Conservation (phyloP, 371 early-diverging fungal species). For the Nematocida sp. region DNA sequence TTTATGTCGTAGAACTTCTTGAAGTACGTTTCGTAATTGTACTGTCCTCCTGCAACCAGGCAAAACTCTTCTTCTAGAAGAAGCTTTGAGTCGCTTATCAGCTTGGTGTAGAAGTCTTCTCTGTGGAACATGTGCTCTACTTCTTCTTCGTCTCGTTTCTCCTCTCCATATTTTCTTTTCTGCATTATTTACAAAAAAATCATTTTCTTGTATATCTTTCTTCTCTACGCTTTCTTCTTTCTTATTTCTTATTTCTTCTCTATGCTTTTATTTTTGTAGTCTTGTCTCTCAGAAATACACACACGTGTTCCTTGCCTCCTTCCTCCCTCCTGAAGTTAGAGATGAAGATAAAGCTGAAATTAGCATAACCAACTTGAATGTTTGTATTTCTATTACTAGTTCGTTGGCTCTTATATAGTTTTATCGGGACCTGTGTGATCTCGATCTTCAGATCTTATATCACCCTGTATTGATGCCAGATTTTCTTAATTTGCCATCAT, state of each 20-base stretch:
- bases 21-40: slow-evolving; percentile 15
- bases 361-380: no score
- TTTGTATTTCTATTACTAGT: no score
- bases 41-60: not conserved
- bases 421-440: no score
- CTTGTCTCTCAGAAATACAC: no score
- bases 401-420: no score
- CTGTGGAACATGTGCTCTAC: not conserved
- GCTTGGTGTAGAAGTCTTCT: not conserved
- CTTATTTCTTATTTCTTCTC: not conserved
- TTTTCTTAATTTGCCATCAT: no score
- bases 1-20: slow-evolving; percentile 19
- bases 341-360: no score
- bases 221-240: not conserved
- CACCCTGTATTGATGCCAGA: no score
- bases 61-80: slow-evolving; percentile 32
- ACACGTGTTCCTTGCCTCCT: no score
- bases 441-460: no score
- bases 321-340: no score
- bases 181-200: slow-evolving; percentile 33
- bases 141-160: not conserved
- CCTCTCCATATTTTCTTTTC: slow-evolving; percentile 27
- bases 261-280: not conserved
- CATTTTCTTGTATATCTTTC: not conserved
- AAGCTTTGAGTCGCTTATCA: not conserved